These are phyloP conservation scores for Annona cherimola DNA, from an alignment of 164 flowering plant species.

Conservation along the genomic window DNA sequence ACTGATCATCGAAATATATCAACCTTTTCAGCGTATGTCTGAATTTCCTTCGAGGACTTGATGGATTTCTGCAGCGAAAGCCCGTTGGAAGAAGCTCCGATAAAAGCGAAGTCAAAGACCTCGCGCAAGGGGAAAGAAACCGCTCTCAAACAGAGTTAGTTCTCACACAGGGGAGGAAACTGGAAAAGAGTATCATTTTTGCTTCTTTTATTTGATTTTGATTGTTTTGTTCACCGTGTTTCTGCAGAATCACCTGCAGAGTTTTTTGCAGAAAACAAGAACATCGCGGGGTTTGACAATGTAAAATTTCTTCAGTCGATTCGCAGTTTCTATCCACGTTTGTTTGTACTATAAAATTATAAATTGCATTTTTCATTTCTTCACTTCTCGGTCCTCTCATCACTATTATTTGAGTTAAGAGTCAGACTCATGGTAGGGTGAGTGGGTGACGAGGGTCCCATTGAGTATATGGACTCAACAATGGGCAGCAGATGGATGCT, in stretches of 20 bases:
- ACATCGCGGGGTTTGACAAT: constrained; percentile 95
- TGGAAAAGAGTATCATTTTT: background rate
- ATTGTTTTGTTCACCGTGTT: constrained; percentile 1
- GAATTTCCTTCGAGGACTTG: background rate
- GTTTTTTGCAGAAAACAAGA: constrained; percentile 95
- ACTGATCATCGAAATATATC: background rate
- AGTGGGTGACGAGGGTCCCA: too few species aligned
- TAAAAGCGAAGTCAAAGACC: constrained; percentile 51
- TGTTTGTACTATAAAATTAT: too few species aligned
- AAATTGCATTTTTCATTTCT: too few species aligned
- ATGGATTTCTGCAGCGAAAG: constrained; percentile 55
- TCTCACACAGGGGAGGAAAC: background rate
- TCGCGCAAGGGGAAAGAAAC: constrained; percentile 60
- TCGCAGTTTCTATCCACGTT: background rate
- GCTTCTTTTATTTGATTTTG: constrained; percentile 13
- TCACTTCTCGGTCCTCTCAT: too few species aligned
- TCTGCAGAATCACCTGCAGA: constrained; percentile 97
- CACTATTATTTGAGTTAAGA: too few species aligned
- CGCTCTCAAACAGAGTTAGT: constrained; percentile 80
- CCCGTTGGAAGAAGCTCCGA: constrained; percentile 32
- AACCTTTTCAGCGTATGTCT: background rate
- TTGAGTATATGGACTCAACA: background rate
- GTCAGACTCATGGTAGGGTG: too few species aligned
- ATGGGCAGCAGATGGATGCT: background rate
- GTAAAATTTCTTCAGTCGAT: constrained; percentile 30